phyloP scores from a whole-genome alignment of 371 early-diverging fungal genomes.

The Basidiobolus heterosporus region DNA sequence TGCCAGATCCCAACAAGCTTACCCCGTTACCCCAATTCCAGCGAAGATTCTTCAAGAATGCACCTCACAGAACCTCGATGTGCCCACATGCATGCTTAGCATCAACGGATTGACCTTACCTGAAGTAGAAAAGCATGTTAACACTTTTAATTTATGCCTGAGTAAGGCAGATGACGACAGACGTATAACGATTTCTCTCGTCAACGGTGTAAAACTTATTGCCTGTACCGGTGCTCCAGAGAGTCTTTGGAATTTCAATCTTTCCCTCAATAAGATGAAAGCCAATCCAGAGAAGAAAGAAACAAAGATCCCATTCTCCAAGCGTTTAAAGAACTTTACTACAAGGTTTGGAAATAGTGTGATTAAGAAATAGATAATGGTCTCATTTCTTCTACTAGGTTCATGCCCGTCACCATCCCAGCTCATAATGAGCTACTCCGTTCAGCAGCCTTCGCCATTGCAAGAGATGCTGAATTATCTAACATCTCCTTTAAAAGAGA shows the following conservation, averaged over 20 bases:
- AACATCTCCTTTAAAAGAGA: slow-evolving; percentile 31
- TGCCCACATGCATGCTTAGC: slow-evolving; percentile 84
- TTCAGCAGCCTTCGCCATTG: slow-evolving; percentile 37
- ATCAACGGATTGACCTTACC: slow-evolving; percentile 55
- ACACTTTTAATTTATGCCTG: slow-evolving; percentile 69
- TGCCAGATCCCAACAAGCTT: slow-evolving; percentile 68
- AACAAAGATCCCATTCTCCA: slow-evolving; percentile 61
- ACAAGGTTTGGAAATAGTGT: neutral
- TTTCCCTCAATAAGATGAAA: slow-evolving; percentile 71
- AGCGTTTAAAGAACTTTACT: slow-evolving; percentile 66
- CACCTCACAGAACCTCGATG: slow-evolving; percentile 71
- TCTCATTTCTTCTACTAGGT: slow-evolving; percentile 33
- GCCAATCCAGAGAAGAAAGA: slow-evolving; percentile 67
- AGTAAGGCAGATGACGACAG: slow-evolving; percentile 35
- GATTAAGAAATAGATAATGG: too few relatives aligned
- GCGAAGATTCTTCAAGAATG: slow-evolving; percentile 77
- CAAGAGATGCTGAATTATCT: slow-evolving; percentile 37
- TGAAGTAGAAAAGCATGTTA: slow-evolving; percentile 61
- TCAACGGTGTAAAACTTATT: slow-evolving; percentile 72
- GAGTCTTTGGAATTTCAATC: slow-evolving; percentile 74
- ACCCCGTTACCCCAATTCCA: slow-evolving; percentile 72
- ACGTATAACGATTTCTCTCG: slow-evolving; percentile 58
- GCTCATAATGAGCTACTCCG: slow-evolving; percentile 68
- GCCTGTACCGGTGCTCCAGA: slow-evolving; percentile 78
- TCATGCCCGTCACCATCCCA: slow-evolving; percentile 75